Base-by-base conservation (phyloP, 2,329 filamentous ascomycete species). In the Sporothrix inflata region DNA sequence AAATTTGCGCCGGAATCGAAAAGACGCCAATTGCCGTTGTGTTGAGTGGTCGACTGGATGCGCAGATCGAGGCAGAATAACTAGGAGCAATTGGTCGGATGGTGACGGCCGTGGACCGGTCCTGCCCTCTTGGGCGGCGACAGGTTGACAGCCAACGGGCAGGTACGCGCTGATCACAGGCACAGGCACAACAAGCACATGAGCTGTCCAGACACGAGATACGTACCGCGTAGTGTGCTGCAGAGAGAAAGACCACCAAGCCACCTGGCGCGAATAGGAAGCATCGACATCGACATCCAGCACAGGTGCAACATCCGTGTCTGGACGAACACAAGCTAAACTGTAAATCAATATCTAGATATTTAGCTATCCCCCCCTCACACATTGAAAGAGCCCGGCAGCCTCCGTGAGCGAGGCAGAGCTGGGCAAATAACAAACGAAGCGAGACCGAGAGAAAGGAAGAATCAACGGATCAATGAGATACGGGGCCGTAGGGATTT, bases 1-100 rank as follows among this genome's bases (percentile, higher is more conserved):
- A 65, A 65, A 72, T 77, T 77, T 76, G 75, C 71, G 70, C 70
- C 66, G 73, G 61, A 72, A 78, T 78, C 76, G 76, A 76, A 72
- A 71, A 67, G 49, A 67, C 38, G 21, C 34, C 30, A 71, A 71
- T 71, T 66, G 69, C 57, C 57, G 47, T 66, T 34, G 42, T 53
- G 65, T 19, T 47, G 40, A 27, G 21, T 11, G 40, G 40, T 65
- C 14, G 24, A 47, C 24, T 19, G 40, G 61, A 30, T 27, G n/a
- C 57, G 19, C 19, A n/a, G n/a, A n/a, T n/a, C n/a, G n/a, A n/a
- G n/a, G n/a, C n/a, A 61, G 34, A 61, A 42, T 24, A 12, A 24
- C 42, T 9, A 19, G 24, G 2, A 1, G 24, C 24, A 14, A 63
- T 42, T 63, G 30, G 34, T 40, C n/a, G 57, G 34, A 9, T 40